Evolutionary conservation across 2,329 filamentous ascomycete species (phyloP).

Genomic region (Fonsecaea pedrosoi): DNA sequence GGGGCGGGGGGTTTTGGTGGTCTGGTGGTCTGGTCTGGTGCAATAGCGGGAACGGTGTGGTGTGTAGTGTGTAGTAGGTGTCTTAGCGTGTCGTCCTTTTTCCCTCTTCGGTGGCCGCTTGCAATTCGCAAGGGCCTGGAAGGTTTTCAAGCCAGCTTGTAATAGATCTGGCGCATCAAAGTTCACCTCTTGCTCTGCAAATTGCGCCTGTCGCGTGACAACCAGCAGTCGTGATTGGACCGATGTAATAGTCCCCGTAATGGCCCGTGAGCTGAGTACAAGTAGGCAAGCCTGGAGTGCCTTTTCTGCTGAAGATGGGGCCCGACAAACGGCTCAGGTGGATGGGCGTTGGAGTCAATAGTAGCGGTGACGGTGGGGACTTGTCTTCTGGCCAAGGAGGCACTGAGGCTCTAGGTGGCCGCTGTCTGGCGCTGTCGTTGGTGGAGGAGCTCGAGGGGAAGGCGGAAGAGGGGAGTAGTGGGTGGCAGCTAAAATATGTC

Average conservation of each 20-base stretch:
- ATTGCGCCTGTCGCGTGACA: constrained; percentile 19
- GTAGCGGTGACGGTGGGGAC: constrained; percentile 16
- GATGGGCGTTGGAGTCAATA: neutral
- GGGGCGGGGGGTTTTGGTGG: constrained; percentile 1
- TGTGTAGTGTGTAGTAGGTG: constrained; percentile 11
- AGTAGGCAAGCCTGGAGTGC: neutral
- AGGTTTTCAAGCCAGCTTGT: constrained; percentile 3
- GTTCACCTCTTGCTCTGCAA: neutral
- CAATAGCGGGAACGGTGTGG: constrained; percentile 9
- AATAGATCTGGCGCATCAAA: constrained; percentile 3
- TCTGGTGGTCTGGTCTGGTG: constrained; percentile 5
- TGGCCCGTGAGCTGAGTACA: constrained; percentile 20
- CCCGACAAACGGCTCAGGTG: constrained; percentile 13
- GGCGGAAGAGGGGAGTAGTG: constrained; percentile 21
- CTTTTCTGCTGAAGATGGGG: constrained; percentile 8
- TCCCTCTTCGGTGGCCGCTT: constrained; percentile 15
- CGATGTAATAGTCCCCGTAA: neutral
- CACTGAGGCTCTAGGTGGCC: neutral
- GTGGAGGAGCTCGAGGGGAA: constrained; percentile 20
- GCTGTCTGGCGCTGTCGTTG: constrained; percentile 17
- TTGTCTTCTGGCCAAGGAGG: constrained; percentile 5
- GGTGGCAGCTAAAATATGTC: constrained; percentile 20
- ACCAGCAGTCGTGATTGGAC: constrained; percentile 8
- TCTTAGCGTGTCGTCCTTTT: neutral
- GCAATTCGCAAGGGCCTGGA: constrained; percentile 1